phyloP scores from a whole-genome alignment of 2,329 filamentous ascomycete genomes.

The Ascochyta lentis region DNA sequence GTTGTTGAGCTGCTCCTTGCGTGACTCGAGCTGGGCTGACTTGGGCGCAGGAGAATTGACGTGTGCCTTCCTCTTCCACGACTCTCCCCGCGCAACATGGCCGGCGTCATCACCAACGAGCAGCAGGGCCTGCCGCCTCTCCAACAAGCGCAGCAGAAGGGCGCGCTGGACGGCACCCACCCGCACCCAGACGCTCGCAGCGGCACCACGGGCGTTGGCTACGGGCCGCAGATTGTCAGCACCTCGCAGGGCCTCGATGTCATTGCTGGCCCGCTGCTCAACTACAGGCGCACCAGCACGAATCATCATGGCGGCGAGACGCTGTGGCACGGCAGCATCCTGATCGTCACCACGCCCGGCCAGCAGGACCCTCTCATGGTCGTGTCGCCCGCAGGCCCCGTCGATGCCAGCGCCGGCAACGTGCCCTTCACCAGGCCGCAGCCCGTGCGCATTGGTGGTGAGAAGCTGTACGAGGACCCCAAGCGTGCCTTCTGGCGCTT shows the following conservation, averaged over 20 bases:
- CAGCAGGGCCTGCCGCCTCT: conserved; percentile 3
- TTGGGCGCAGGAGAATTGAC: neutral
- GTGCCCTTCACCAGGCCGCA: conserved; percentile 30
- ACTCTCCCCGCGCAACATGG: neutral
- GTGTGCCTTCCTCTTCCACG: neutral
- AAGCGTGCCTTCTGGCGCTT: conserved; percentile 67
- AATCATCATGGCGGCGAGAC: conserved; percentile 45
- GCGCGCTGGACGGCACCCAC: conserved; percentile 3
- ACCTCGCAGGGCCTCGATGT: conserved; percentile 60
- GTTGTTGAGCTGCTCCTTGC: conserved; percentile 4
- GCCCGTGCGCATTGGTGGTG: conserved; percentile 51
- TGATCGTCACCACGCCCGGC: conserved; percentile 80
- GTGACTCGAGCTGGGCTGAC: conserved; percentile 20
- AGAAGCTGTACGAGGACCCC: conserved; percentile 67
- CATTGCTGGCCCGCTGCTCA: conserved; percentile 75
- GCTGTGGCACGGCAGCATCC: conserved; percentile 82
- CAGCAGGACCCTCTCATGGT: conserved; percentile 67
- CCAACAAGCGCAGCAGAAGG: conserved; percentile 5
- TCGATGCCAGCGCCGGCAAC: conserved; percentile 32
- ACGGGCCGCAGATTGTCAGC: conserved; percentile 53
- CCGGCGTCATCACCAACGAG: conserved; percentile 13
- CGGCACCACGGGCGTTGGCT: conserved; percentile 48
- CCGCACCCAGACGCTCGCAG: conserved; percentile 29
- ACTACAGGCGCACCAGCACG: conserved; percentile 76
- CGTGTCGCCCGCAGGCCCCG: conserved; percentile 59